A percentile compares a stretch with the other conserved stretches of the same genome.
phyloP scores from a whole-genome alignment of 352 stramenopile genomes.

The Phytopythium kandeliae region DNA sequence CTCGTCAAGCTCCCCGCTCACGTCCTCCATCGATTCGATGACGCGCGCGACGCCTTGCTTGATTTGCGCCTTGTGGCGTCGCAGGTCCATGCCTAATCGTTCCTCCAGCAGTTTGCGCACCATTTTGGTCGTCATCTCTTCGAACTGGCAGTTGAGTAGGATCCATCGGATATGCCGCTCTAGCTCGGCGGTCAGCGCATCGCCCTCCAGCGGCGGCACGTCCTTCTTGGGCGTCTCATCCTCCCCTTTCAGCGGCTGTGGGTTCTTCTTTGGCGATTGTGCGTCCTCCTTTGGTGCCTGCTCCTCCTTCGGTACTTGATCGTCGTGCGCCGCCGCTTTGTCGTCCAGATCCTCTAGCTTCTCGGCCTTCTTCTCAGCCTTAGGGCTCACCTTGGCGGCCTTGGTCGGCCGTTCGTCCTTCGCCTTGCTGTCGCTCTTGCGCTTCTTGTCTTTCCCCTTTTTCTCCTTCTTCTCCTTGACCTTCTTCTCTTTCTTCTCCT shows the following conservation, averaged over 20 bases:
- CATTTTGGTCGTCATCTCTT: slow-evolving; percentile 82
- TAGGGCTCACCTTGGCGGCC: slow-evolving; percentile 31
- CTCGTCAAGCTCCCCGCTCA: slow-evolving; percentile 4
- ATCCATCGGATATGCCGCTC: slow-evolving; percentile 82
- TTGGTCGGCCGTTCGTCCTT: slow-evolving; percentile 32
- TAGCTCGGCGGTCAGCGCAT: slow-evolving; percentile 45
- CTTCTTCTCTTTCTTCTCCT: slow-evolving; percentile 15
- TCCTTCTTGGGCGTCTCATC: slow-evolving; percentile 19
- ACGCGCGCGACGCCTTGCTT: slow-evolving; percentile 71
- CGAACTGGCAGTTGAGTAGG: slow-evolving; percentile 65
- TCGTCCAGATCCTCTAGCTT: no score
- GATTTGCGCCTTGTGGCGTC: slow-evolving; percentile 68
- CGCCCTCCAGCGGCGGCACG: slow-evolving; percentile 16
- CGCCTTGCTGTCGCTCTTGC: no score
- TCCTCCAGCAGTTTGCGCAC: slow-evolving; percentile 71
- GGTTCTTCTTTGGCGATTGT: no score
- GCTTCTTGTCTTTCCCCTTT: no score
- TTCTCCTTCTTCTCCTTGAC: slow-evolving; percentile 23
- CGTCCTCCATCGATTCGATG: slow-evolving; percentile 72
- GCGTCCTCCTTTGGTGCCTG: slow-evolving; percentile 8
- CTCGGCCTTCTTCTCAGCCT: slow-evolving; percentile 37
- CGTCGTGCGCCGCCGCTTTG: no score
- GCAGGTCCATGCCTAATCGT: slow-evolving; percentile 63
- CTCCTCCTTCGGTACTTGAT: background rate
- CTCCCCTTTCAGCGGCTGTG: background rate